Base-by-base conservation (phyloP, 176 grass and related monocot genomes). In the Ananas comosus region DNA sequence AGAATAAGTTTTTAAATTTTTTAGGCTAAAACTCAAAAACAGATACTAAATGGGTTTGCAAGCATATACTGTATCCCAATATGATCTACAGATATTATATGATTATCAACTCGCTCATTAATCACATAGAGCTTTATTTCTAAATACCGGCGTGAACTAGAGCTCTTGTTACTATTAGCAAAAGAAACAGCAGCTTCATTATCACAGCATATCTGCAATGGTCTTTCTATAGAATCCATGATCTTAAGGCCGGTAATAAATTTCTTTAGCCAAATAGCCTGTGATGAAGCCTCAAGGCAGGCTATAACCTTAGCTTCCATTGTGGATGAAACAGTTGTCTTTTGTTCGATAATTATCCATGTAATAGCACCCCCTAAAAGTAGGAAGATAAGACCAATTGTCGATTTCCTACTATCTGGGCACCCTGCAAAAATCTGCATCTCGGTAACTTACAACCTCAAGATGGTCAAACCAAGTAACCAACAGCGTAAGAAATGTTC, bases 121-220 rank as follows among this genome's bases (percentile, higher is more conserved):
- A 27, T 27, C 25, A 27, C 4, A 17, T n/a, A 27, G 2, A 67
- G 33, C 21, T 25, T 67, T 25, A 67, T 9, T 9, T 70, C 67
- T 3, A 70, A 13, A n/a, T 49, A 12, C n/a, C n/a, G 9, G 7
- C 9, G 4, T 17, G n/a, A 48, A 12, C 23, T 12, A 11, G 67
- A 33, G 28, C 33, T 70, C 11, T 28, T 27, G 25, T 42, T 58
- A 5, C n/a, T 47, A 8, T 59, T 27, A 27, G 25, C 25, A 27
- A 27, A 6, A 54, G 16, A 11, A 54, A 13, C 25, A 2, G 1
- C 29, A 65, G 17, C 48, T 21, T 19, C 12, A 75, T 75, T 75
- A 22, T 66, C 72, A 75, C 47, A 75, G 51, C 18, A 75, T 65
- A 75, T 63, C 59, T 65, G 53, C 10, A 68, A 52, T 77, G 74